These are phyloP conservation scores for Aspergillus phoenicis DNA, from an alignment of 2,329 filamentous ascomycete species.

Conservation along the genomic window DNA sequence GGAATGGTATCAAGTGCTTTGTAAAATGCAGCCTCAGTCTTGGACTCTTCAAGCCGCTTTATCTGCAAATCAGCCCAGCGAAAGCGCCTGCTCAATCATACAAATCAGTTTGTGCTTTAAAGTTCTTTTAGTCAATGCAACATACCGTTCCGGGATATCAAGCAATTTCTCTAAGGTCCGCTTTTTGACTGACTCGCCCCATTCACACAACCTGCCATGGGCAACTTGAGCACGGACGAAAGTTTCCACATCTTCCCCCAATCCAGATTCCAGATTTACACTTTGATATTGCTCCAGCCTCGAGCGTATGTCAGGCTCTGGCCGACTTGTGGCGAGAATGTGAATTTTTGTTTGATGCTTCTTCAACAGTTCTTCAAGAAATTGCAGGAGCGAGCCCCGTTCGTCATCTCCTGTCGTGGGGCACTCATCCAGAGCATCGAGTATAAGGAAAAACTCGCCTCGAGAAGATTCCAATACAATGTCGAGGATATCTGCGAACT, in stretches of 20 bases:
- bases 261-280: background rate
- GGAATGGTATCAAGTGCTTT: constrained; percentile 1
- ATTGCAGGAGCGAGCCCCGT: background rate
- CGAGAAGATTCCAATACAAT: background rate
- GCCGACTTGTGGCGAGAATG: constrained; percentile 5
- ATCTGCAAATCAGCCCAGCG: constrained; percentile 10
- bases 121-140: too few relatives aligned
- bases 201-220: background rate
- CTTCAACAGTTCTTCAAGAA: background rate
- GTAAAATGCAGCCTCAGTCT: background rate
- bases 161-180: background rate
- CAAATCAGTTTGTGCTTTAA: too few relatives aligned
- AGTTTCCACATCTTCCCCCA: constrained; percentile 2
- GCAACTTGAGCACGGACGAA: constrained; percentile 2
- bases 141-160: constrained; percentile 5
- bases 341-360: background rate
- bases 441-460: background rate
- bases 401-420: background rate
- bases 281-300: background rate
- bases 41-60: background rate
- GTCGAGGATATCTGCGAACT: background rate
- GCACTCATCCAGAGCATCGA: constrained; percentile 11
- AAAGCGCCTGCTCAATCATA: constrained; percentile 8
- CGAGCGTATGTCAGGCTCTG: constrained; percentile 5
- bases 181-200: background rate